Evolutionary conservation across 208 protist genomes (phyloP).

Genomic region (Vickermania spadyakhi): DNA sequence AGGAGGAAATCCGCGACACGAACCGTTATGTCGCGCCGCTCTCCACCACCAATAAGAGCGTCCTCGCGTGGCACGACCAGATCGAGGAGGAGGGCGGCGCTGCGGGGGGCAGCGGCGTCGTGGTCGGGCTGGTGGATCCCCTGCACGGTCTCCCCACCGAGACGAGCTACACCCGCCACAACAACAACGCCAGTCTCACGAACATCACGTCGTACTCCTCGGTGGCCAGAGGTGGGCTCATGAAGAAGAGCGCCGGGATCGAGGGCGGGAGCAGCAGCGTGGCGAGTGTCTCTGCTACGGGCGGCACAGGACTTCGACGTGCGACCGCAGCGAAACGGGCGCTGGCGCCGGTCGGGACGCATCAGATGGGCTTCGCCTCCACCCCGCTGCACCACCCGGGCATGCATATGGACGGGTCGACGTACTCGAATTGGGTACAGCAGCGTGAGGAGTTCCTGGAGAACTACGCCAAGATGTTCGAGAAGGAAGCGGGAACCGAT

Average conservation of each 20-base stretch:
- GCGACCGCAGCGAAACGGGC: constrained; percentile 13
- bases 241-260: constrained; percentile 1
- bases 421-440: constrained; percentile 36
- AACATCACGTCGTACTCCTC: neutral
- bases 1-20: constrained; percentile 22
- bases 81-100: constrained; percentile 4
- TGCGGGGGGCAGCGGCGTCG: neutral
- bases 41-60: neutral
- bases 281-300: no score
- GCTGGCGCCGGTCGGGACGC: constrained; percentile 35
- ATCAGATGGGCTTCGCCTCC: constrained; percentile 30
- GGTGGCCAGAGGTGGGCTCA: constrained; percentile 8
- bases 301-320: no score
- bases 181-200: constrained; percentile 5
- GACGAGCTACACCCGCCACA: neutral
- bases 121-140: constrained; percentile 17
- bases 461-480: constrained; percentile 7
- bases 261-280: neutral
- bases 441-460: constrained; percentile 62
- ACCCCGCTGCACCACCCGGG: constrained; percentile 42
- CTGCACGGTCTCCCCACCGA: constrained; percentile 14
- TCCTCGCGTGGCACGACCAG: constrained; percentile 13
- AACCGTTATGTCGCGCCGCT: neutral
- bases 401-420: constrained; percentile 16
- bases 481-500: neutral